phyloP scores from a whole-genome alignment of 2,329 filamentous ascomycete species.

The Aspergillus arachidicola region DNA sequence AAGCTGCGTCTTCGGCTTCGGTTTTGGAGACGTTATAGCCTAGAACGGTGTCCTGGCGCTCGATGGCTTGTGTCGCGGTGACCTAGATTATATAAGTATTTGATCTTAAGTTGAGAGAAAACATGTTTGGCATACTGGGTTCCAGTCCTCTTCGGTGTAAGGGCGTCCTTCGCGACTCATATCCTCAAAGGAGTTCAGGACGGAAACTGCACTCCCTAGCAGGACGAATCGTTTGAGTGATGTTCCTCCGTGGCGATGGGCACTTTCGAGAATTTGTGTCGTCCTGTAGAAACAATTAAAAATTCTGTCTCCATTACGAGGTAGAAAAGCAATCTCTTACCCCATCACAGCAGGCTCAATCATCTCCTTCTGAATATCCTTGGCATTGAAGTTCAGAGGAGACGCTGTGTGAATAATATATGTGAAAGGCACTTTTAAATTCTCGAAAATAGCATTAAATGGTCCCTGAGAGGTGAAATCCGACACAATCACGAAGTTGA shows the following conservation, averaged over 20 bases:
- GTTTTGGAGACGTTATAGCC: slow-evolving; percentile 22
- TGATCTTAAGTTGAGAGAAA: neutral
- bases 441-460: slow-evolving; percentile 36
- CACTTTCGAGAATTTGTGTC: slow-evolving; percentile 18
- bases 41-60: slow-evolving; percentile 14
- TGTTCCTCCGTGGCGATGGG: slow-evolving; percentile 12
- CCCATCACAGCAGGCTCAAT: slow-evolving; percentile 57
- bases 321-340: slow-evolving; percentile 23
- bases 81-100: slow-evolving; percentile 1
- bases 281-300: slow-evolving; percentile 25
- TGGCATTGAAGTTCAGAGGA: slow-evolving; percentile 57
- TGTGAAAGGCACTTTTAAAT: slow-evolving; percentile 40
- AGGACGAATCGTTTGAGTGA: slow-evolving; percentile 25
- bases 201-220: slow-evolving; percentile 41
- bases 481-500: slow-evolving; percentile 50
- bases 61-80: slow-evolving; percentile 19
- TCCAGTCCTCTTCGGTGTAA: slow-evolving; percentile 29
- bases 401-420: slow-evolving; percentile 64
- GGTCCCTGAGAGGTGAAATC: slow-evolving; percentile 25
- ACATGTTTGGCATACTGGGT: slow-evolving; percentile 10
- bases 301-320: too few relatives aligned
- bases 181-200: slow-evolving; percentile 30
- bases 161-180: slow-evolving; percentile 20
- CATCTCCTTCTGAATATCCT: slow-evolving; percentile 46
- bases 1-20: slow-evolving; percentile 17